These are phyloP conservation scores for Thelephora ganbajun DNA, from an alignment of 768 basidiomycete genomes.

Conservation along the genomic window DNA sequence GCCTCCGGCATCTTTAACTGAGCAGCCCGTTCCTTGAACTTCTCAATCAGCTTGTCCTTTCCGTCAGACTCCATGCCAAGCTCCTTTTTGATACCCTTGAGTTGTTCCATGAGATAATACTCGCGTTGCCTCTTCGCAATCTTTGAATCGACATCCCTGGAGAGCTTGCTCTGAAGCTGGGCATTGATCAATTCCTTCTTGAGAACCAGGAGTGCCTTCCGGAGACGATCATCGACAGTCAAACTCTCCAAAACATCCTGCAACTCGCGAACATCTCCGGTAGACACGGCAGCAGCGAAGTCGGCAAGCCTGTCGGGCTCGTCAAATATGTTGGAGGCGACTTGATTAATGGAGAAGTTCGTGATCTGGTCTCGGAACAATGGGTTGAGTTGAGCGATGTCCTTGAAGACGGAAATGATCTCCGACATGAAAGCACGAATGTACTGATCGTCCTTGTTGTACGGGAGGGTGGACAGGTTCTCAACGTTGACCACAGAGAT, in stretches of 20 bases:
- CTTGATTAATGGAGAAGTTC: slow-evolving; percentile 87
- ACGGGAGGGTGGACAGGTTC: slow-evolving; percentile 70
- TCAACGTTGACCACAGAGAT: slow-evolving; percentile 84
- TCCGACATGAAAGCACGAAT: slow-evolving; percentile 94
- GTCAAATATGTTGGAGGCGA: slow-evolving; percentile 88
- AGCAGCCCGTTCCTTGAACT: slow-evolving; percentile 78
- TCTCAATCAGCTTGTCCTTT: slow-evolving; percentile 87
- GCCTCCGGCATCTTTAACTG: slow-evolving; percentile 77
- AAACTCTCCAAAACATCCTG: slow-evolving; percentile 88
- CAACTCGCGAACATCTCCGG: slow-evolving; percentile 83
- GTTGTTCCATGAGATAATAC: slow-evolving; percentile 93
- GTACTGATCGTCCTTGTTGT: slow-evolving; percentile 88
- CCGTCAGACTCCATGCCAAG: slow-evolving; percentile 91
- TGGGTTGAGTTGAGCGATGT: slow-evolving; percentile 92
- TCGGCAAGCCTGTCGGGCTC: slow-evolving; percentile 96
- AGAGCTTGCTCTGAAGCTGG: slow-evolving; percentile 85
- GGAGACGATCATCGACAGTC: slow-evolving; percentile 75
- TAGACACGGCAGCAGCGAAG: slow-evolving; percentile 90
- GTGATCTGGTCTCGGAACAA: slow-evolving; percentile 98
- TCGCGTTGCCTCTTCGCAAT: slow-evolving; percentile 90
- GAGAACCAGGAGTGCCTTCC: slow-evolving; percentile 80
- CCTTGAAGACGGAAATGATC: slow-evolving; percentile 95
- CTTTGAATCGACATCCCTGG: slow-evolving; percentile 86
- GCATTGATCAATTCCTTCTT: slow-evolving; percentile 99
- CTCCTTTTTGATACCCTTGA: slow-evolving; percentile 94